Evolutionary conservation across 306 rosid genomes (phyloP).

Genomic region (Rosa persica): DNA sequence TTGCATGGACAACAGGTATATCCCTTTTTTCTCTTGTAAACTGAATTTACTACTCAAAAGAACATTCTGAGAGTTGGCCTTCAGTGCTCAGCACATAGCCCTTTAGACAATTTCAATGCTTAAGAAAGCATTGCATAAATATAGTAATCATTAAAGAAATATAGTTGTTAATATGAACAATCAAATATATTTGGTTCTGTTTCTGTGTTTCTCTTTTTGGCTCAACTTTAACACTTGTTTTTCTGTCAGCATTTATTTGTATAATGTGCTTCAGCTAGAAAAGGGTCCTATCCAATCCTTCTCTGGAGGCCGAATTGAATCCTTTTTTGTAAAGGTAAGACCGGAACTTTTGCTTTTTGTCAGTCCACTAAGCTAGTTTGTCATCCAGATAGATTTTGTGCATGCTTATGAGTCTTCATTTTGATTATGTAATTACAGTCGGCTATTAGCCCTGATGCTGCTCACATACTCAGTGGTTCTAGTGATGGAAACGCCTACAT

Average conservation of each 20-base stretch:
- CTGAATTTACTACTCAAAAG: constrained; percentile 9
- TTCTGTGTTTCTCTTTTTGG: background rate
- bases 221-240: background rate
- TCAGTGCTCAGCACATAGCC: background rate
- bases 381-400: background rate
- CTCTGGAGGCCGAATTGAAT: constrained; percentile 70
- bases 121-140: background rate
- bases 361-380: background rate
- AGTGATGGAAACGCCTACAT: constrained; percentile 76
- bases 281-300: constrained; percentile 77
- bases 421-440: constrained; percentile 55
- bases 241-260: constrained; percentile 70
- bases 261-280: constrained; percentile 72
- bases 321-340: constrained; percentile 85
- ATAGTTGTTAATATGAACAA: background rate
- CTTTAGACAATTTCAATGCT: background rate
- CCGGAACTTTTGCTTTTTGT: constrained; percentile 10
- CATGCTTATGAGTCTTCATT: constrained; percentile 10
- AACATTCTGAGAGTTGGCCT: background rate
- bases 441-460: constrained; percentile 83
- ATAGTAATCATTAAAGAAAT: background rate
- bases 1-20: constrained; percentile 90
- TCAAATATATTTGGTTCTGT: background rate
- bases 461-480: constrained; percentile 80
- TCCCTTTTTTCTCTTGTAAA: constrained; percentile 1